Conservation (phyloP, 164 flowering plant species). For the Houttuynia cordata region DNA sequence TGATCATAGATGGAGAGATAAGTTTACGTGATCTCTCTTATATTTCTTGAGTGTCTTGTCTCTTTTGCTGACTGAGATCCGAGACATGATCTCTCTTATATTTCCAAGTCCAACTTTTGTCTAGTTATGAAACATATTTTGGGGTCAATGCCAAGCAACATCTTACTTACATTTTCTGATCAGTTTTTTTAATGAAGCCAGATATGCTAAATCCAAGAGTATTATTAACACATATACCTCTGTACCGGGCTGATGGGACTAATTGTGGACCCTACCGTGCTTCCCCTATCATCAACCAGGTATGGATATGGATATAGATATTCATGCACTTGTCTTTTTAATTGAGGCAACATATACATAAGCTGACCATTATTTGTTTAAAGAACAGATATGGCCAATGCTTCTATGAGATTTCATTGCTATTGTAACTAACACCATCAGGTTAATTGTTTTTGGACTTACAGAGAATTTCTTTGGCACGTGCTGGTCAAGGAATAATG, state of each 20-base stretch:
- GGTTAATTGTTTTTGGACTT: slow-evolving; percentile 9
- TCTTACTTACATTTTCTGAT: neutral
- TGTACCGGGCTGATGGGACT: slow-evolving; percentile 70
- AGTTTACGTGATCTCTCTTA: too few species aligned
- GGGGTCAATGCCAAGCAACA: neutral
- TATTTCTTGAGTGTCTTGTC: too few species aligned
- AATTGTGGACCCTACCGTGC: slow-evolving; percentile 67
- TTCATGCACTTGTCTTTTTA: too few species aligned
- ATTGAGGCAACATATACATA: too few species aligned
- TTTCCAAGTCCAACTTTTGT: too few species aligned
- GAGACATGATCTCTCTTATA: too few species aligned
- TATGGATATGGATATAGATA: slow-evolving; percentile 45
- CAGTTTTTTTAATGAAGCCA: slow-evolving; percentile 8
- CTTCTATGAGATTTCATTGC: too few species aligned
- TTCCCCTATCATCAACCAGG: slow-evolving; percentile 77
- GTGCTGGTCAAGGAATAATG: slow-evolving; percentile 38
- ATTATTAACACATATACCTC: slow-evolving; percentile 80
- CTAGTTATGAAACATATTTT: neutral
- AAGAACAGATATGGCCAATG: too few species aligned
- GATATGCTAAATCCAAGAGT: slow-evolving; percentile 44
- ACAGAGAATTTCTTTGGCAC: slow-evolving; percentile 44
- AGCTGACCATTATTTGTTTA: too few species aligned
- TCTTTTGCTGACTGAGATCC: too few species aligned
- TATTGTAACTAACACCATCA: too few species aligned
- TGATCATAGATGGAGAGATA: too few species aligned